Base-by-base conservation (phyloP, 2,329 filamentous ascomycete genomes). In the Aspergillus phoenicis region DNA sequence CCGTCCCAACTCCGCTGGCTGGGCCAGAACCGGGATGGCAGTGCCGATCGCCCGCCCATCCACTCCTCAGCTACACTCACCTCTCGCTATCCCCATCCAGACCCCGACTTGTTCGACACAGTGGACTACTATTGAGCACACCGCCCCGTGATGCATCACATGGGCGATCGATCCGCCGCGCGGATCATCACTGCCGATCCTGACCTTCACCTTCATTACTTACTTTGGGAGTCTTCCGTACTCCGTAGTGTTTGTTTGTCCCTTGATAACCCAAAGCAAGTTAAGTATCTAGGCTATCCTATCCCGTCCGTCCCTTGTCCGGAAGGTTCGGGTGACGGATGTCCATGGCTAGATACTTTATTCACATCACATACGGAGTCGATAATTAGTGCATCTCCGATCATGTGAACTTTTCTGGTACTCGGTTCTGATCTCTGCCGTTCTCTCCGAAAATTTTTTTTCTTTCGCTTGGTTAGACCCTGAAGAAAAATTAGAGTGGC, bases 91-190 rank as follows among this genome's bases (percentile, higher is more conserved):
- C 28, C 11, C 28, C 28, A 36, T 36, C 33, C 11, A 15, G 33
- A 36, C 11, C 33, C 33, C 33, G 11, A 36, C 33, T 36, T 11
- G 28, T 11, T 30, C 28, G 2, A 30, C 30, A 30, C 28, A 30
- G 28, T 30, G 28, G 28, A 30, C 49, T 20, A 43, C 15, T 43
- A 43, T n/a, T 36, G 52, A 41, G 17, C 30, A 47, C 53, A 56
- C 53, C 53, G 53, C 53, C 53, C 53, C 53, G 53, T 56, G 53
- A 56, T 45, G 39, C 26, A 56, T 56, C 53, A 56, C 53, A 56
- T 47, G 53, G 53, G 33, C 52, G 52, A 55, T 55, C 52, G 52
- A 55, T 55, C 52, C 24, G 33, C 52, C 41, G 8, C 4, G 36
- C 51, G 52, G 52, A 55, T 38, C 38, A 55, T 55, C 52, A 54